phyloP scores from a whole-genome alignment of 352 stramenopile genomes.

The Globisporangium irregulare region DNA sequence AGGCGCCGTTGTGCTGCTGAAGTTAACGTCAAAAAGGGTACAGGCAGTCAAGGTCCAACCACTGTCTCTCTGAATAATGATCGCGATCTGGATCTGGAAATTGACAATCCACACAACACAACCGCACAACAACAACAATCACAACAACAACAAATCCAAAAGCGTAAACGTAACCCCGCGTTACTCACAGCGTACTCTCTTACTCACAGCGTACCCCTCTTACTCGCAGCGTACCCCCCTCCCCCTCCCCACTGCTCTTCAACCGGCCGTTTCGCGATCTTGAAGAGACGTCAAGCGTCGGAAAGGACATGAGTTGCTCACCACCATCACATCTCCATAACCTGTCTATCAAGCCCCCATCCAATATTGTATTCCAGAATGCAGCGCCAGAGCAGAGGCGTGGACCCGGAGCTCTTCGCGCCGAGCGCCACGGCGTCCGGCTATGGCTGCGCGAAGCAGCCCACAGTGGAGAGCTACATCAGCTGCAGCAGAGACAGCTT shows the following conservation, averaged over 20 bases:
- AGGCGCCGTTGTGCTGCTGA: background rate
- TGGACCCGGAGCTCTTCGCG: constrained; percentile 59
- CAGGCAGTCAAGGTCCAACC: background rate
- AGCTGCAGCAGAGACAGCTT: constrained; percentile 12
- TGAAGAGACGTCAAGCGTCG: constrained; percentile 5
- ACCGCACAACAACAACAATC: background rate
- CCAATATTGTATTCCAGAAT: constrained; percentile 10
- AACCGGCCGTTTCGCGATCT: constrained; percentile 4
- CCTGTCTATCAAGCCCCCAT: background rate
- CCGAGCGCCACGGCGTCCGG: constrained; percentile 23
- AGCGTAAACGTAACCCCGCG: background rate
- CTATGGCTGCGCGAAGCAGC: constrained; percentile 4
- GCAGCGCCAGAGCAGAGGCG: constrained; percentile 31
- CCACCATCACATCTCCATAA: too few relatives aligned
- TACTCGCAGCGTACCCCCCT: too few relatives aligned
- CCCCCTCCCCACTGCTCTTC: too few relatives aligned
- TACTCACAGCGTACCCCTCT: background rate
- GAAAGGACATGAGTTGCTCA: too few relatives aligned
- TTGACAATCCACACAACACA: background rate
- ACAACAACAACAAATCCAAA: background rate
- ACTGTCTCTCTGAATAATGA: constrained; percentile 1
- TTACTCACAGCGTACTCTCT: background rate
- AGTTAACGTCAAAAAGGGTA: background rate
- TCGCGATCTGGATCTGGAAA: background rate
- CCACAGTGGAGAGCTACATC: constrained; percentile 5